These are phyloP conservation scores for Daldinia concentrica DNA, from an alignment of 495 filamentous ascomycete species.

Conservation along the genomic window DNA sequence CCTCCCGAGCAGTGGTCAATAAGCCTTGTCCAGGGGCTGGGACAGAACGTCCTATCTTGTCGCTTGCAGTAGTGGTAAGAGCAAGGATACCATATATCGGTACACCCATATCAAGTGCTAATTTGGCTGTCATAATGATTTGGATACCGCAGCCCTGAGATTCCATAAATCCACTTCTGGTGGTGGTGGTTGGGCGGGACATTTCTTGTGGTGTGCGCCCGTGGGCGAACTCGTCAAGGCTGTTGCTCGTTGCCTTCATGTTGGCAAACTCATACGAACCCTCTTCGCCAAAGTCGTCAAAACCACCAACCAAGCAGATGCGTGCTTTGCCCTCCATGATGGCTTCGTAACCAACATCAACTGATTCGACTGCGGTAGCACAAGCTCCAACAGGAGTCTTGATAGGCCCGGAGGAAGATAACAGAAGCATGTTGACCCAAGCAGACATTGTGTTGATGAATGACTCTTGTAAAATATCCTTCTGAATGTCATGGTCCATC, in stretches of 20 bases:
- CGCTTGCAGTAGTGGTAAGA: slow-evolving; percentile 94
- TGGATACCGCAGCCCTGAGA: slow-evolving; percentile 98
- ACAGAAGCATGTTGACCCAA: slow-evolving; percentile 98
- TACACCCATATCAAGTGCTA: slow-evolving; percentile 98
- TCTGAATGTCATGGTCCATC: slow-evolving; percentile 97
- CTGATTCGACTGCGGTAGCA: slow-evolving; percentile 94
- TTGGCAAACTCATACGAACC: slow-evolving; percentile 99
- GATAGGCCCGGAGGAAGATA: slow-evolving; percentile 97
- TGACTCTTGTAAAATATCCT: slow-evolving; percentile 98
- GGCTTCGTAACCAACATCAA: slow-evolving; percentile 97
- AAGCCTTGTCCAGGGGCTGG: slow-evolving; percentile 97
- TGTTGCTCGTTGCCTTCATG: slow-evolving; percentile 99
- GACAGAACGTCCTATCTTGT: slow-evolving; percentile 98
- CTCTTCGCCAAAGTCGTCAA: slow-evolving; percentile 99
- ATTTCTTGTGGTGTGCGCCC: slow-evolving; percentile 96
- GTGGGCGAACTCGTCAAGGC: slow-evolving; percentile 93
- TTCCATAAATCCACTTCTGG: slow-evolving; percentile 98
- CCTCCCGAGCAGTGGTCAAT: slow-evolving; percentile 95
- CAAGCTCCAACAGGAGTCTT: slow-evolving; percentile 98
- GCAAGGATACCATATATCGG: slow-evolving; percentile 96
- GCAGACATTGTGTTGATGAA: slow-evolving; percentile 99
- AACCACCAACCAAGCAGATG: slow-evolving; percentile 96
- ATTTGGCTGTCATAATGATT: slow-evolving; percentile 95
- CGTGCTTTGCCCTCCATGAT: slow-evolving; percentile 97
- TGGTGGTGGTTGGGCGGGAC: slow-evolving; percentile 97